Percentiles rank a stretch among this genome's conserved stretches.
Evolutionary conservation across 805 yeast species (phyloP).

Genomic region (Candida easanensis): DNA sequence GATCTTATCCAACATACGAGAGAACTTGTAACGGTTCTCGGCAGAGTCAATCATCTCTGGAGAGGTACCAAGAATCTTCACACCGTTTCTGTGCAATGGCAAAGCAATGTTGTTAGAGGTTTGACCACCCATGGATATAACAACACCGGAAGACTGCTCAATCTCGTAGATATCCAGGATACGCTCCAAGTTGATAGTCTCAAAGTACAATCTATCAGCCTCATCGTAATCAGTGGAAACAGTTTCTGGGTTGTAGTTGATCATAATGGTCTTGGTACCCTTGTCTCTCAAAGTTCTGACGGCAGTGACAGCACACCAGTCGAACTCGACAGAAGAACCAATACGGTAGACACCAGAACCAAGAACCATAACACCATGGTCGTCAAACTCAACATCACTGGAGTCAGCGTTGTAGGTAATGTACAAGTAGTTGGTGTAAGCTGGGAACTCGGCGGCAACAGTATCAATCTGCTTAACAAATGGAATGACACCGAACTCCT

Average conservation of each 20-base stretch:
- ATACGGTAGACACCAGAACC: constrained; percentile 99
- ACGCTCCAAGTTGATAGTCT: constrained; percentile 92
- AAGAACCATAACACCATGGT: constrained; percentile 88
- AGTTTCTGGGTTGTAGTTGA: constrained; percentile 97
- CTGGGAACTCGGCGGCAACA: constrained; percentile 98
- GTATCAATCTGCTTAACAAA: constrained; percentile 97
- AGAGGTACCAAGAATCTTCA: constrained; percentile 87
- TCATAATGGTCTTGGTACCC: constrained; percentile 91
- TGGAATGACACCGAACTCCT: constrained; percentile 76
- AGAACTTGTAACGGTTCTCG: constrained; percentile 97
- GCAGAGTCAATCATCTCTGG: constrained; percentile 96
- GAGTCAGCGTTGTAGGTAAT: constrained; percentile 91
- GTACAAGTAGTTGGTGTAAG: constrained; percentile 91
- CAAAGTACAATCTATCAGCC: constrained; percentile 95
- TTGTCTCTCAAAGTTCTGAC: constrained; percentile 88
- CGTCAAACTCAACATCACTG: constrained; percentile 81
- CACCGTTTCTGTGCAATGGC: constrained; percentile 72
- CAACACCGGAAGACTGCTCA: constrained; percentile 86
- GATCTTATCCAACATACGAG: constrained; percentile 88
- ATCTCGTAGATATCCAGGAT: constrained; percentile 96
- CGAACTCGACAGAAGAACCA: constrained; percentile 97
- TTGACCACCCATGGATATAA: constrained; percentile 97
- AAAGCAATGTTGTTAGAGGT: constrained; percentile 96
- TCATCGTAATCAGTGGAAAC: constrained; percentile 98
- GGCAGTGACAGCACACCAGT: constrained; percentile 98